Evolutionary conservation across 2,329 filamentous ascomycete species (phyloP), one percentile per base, ranked within the genome.

Genomic region (Paracamarosporium sp.): DNA sequence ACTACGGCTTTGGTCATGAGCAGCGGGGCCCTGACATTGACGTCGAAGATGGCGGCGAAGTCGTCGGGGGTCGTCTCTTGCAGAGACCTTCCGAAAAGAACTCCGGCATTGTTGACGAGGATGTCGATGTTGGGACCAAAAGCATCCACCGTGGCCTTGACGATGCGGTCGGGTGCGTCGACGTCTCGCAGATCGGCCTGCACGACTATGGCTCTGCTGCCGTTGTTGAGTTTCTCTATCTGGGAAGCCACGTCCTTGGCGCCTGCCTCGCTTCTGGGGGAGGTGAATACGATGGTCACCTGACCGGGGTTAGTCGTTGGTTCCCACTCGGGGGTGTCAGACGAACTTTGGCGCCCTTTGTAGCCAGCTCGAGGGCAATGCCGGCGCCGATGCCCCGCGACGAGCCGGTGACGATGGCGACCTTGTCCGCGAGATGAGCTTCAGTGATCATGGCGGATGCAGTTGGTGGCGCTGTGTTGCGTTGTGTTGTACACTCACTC

Each of bases 1-100:
- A 85, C 72, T 0, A 83, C 79, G 0, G 82, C 81, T 62, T 86
- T 81, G 1, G 81, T 80, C 55, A 89, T 76, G 20, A 88, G 74
- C 13, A 87, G 71, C 0, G 82, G 78, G 0, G 81, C 85, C 15
- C 83, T 81, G 2, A 86, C 80, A 67, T 89, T 88, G 62, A 86
- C 74, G 60, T 86, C 73, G 68, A 83, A 87, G n/a, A 86, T 79
- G 15, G 72, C 65, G 20, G 82, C 78, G 65, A 84, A 88, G 68
- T 86, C 82, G 1, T 81, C 79, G 1, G 78, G 59, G 1, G 79
- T 82, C 28, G 64, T 71, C 13, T 71, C 72, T n/a, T 60, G 61
- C 33, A 73, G 65, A 2, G 67, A 33, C 22, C 62, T 74, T 41
- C 64, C 59, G 38, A 67, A 63, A 7, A 71, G 62, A 1, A 73